Base-by-base conservation (phyloP, 108 stramenopile species). In the Nitzschia palea region DNA sequence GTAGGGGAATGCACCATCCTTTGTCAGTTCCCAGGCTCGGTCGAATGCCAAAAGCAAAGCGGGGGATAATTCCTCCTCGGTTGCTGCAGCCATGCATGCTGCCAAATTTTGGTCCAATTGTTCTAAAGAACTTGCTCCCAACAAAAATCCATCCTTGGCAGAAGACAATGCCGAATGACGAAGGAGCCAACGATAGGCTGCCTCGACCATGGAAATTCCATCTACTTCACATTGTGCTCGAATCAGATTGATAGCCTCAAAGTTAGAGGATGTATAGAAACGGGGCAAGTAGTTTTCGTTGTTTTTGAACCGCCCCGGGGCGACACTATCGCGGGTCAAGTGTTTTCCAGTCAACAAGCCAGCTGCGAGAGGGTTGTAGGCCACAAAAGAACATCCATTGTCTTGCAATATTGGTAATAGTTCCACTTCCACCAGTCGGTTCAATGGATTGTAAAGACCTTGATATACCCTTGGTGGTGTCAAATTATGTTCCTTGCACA, bases 401-500 rank as follows among this genome's bases (percentile, higher is more conserved):
- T 67, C 52, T 44, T 79, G 68, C 60, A 98, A 67, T 6, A 95
- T 40, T 9, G 95, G 97, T 20, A 98, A 44, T 32, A 98, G 68
- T 45, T 96, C 95, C 0, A 71, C 57, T 64, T 98, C 97, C 18
- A 96, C 90, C 18, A 70, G 55, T n/a, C 97, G 85, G 65, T 95
- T 98, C 10, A 98, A 61, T 8, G 94, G 94, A 86, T 96, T 98
- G 80, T 96, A 96, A 22, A 98, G 71, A 27, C 97, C 97, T 76
- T 98, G 97, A 73, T 97, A 97, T 6, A 96, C 90, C 0, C 82
- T 76, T 17, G 97, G 97, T 28, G 79, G 78, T 27, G 86, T 78
- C 55, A 91, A 67, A 20, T 80, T 76, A 53, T 96, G 78, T 55
- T 87, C 71, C 18, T 73, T 36, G 61, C 93, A 95, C 10, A 96